phyloP scores from a whole-genome alignment of 2,329 filamentous ascomycete genomes.

The Paradendryphiella salina region DNA sequence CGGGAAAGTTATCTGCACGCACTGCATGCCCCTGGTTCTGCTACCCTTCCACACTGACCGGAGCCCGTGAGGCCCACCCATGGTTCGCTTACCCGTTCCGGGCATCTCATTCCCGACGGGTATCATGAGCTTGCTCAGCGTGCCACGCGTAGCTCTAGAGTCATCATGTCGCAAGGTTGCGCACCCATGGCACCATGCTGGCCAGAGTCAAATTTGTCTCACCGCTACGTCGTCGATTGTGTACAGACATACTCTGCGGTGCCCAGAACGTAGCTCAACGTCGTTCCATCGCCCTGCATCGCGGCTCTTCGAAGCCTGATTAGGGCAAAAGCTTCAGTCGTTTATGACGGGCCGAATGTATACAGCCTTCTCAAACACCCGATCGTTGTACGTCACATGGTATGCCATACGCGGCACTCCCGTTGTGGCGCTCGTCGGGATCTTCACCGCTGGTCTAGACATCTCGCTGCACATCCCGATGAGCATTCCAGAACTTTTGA shows the following conservation, averaged over 20 bases:
- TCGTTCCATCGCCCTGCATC: slow-evolving; percentile 14
- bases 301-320: slow-evolving; percentile 12
- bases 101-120: slow-evolving; percentile 5
- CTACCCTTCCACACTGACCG: background rate
- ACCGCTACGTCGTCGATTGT: slow-evolving; percentile 12
- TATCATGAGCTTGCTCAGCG: slow-evolving; percentile 12
- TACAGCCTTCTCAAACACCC: slow-evolving; percentile 3
- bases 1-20: slow-evolving; percentile 26
- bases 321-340: slow-evolving; percentile 1
- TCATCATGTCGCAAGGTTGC: slow-evolving; percentile 20
- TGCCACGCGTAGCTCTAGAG: slow-evolving; percentile 23
- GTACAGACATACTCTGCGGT: background rate
- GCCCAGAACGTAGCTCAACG: background rate
- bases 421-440: slow-evolving; percentile 2
- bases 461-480: background rate
- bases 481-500: slow-evolving; percentile 8
- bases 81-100: slow-evolving; percentile 7
- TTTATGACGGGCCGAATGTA: slow-evolving; percentile 8
- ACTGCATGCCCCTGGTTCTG: slow-evolving; percentile 19
- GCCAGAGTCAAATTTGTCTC: slow-evolving; percentile 13
- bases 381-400: background rate
- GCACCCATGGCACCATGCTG: slow-evolving; percentile 20
- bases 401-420: slow-evolving; percentile 2
- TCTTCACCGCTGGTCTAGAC: background rate
- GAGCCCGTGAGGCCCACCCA: slow-evolving; percentile 1